phyloP scores from a whole-genome alignment of 2,329 filamentous ascomycete genomes.

The Tricladium varicosporioides region DNA sequence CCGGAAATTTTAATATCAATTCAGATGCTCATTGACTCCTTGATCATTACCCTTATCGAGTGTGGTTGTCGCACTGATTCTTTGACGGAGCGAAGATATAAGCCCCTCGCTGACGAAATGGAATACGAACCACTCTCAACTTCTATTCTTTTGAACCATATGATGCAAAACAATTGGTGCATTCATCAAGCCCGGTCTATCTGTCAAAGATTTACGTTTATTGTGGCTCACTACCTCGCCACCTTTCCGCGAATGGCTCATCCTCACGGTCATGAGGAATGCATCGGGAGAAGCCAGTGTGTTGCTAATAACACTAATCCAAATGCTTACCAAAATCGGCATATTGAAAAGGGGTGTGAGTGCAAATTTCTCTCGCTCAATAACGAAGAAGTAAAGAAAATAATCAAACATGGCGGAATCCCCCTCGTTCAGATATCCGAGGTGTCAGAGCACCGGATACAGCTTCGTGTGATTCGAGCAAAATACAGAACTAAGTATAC shows the following conservation, averaged over 20 bases:
- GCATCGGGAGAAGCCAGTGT: background rate
- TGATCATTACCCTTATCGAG: background rate
- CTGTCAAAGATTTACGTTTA: slow-evolving; percentile 1
- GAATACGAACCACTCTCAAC: background rate
- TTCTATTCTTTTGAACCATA: background rate
- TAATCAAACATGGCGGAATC: background rate
- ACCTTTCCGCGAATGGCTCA: background rate
- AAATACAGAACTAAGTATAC: slow-evolving; percentile 22
- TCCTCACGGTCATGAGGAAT: background rate
- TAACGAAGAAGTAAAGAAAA: slow-evolving; percentile 1
- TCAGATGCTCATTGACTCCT: background rate
- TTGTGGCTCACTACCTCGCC: background rate
- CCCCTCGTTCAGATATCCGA: background rate
- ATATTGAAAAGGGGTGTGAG: background rate
- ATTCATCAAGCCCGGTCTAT: background rate
- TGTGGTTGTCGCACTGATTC: background rate
- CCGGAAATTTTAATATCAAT: background rate
- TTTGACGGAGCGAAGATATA: background rate
- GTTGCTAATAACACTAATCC: background rate
- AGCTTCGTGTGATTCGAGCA: slow-evolving; percentile 12
- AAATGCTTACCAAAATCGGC: background rate
- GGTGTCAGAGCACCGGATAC: background rate
- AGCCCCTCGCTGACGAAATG: background rate
- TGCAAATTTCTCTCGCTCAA: background rate
- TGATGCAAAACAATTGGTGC: slow-evolving; percentile 3